Evolutionary conservation across 768 basidiomycete species (phyloP).

Genomic region (Amanita rubescens): DNA sequence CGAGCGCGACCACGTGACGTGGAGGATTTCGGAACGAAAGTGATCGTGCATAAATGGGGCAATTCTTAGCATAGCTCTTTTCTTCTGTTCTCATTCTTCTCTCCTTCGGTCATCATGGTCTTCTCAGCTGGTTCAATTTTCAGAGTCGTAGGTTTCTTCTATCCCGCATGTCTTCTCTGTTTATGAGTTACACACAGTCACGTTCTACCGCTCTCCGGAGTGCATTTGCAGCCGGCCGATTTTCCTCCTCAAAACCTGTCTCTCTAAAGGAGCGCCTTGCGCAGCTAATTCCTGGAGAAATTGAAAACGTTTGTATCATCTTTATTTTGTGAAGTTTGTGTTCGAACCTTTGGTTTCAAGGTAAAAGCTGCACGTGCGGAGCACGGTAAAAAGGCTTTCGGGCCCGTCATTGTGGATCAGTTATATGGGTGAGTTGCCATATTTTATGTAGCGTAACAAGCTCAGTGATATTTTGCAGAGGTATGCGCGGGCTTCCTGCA

Average conservation of each 20-base stretch:
- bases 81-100: conserved; percentile 14
- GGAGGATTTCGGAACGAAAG: conserved; percentile 4
- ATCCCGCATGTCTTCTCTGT: conserved; percentile 2
- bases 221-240: conserved; percentile 41
- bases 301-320: conserved; percentile 49
- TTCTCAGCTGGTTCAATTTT: conserved; percentile 29
- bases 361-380: conserved; percentile 77
- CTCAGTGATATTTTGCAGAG: conserved; percentile 34
- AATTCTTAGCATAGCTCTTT: conserved; percentile 5
- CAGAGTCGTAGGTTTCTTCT: conserved; percentile 27
- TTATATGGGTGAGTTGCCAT: conserved; percentile 63
- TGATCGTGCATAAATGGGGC: conserved; percentile 3
- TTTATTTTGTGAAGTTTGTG: neutral
- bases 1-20: conserved; percentile 3
- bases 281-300: conserved; percentile 87
- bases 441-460: conserved; percentile 1
- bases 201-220: conserved; percentile 41
- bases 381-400: conserved; percentile 91
- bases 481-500: conserved; percentile 85
- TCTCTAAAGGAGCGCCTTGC: conserved; percentile 89
- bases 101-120: conserved; percentile 30
- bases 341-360: conserved; percentile 27
- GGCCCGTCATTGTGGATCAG: conserved; percentile 86
- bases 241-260: conserved; percentile 60
- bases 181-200: conserved; percentile 29